Conservation (phyloP, 139 green algal genomes). For the Chlorella vulgaris region DNA sequence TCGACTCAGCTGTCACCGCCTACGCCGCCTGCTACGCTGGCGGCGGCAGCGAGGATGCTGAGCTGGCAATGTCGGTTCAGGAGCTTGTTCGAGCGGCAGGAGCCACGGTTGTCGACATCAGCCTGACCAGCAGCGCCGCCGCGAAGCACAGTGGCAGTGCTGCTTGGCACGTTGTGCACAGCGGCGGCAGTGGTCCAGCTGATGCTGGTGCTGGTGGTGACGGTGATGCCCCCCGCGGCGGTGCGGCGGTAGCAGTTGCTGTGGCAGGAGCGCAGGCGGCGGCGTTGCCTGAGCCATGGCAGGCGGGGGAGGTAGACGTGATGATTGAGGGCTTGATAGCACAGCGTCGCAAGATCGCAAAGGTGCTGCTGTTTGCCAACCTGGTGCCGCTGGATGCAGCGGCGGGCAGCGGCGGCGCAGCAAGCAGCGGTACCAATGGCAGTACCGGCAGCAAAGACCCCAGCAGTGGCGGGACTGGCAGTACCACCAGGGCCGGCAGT, state of each 20-base stretch:
- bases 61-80: neutral
- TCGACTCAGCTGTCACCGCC: neutral
- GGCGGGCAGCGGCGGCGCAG: neutral
- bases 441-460: too few species aligned
- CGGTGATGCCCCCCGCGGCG: neutral
- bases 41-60: neutral
- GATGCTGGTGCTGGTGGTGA: neutral
- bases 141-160: neutral
- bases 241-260: neutral
- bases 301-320: conserved; percentile 1
- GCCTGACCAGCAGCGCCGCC: conserved; percentile 1
- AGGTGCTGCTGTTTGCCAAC: conserved; percentile 36
- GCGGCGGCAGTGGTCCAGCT: neutral
- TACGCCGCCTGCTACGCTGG: conserved; percentile 12
- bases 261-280: neutral
- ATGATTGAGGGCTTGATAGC: conserved; percentile 16
- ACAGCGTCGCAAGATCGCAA: conserved; percentile 19
- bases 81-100: conserved; percentile 15
- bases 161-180: too few species aligned
- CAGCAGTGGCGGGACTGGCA: too few species aligned
- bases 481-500: neutral
- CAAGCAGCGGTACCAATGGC: neutral
- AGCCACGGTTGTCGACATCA: conserved; percentile 17
- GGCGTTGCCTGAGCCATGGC: conserved; percentile 18
- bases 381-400: conserved; percentile 13